phyloP scores from a whole-genome alignment of 139 green algal genomes.

The Chlorella ohadii region DNA sequence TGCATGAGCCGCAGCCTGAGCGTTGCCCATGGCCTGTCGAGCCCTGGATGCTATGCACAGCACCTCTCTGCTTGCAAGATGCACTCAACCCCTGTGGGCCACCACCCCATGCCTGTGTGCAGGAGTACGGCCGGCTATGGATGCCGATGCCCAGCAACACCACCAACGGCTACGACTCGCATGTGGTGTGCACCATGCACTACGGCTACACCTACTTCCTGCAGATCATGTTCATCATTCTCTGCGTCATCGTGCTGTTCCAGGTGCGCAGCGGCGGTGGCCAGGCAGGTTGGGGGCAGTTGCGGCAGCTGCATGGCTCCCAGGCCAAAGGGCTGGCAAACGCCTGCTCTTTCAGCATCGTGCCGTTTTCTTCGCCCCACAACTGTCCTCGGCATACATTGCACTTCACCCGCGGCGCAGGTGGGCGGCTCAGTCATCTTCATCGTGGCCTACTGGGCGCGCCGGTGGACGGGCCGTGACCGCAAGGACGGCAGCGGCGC shows the following conservation, averaged over 20 bases:
- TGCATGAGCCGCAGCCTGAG: not conserved
- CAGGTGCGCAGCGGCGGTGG: not conserved
- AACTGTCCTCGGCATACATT: too few relatives aligned
- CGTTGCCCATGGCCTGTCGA: too few relatives aligned
- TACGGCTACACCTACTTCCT: conserved; percentile 45
- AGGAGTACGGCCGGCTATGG: conserved; percentile 20
- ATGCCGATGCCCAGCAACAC: conserved; percentile 31
- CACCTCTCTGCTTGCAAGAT: too few relatives aligned
- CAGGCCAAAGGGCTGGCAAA: too few relatives aligned
- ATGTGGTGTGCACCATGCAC: conserved; percentile 33
- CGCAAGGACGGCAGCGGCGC: not conserved
- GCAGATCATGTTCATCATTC: conserved; percentile 32
- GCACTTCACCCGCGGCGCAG: too few relatives aligned
- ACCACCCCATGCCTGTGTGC: not conserved
- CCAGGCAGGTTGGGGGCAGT: too few relatives aligned
- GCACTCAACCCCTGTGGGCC: not conserved
- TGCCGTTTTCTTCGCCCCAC: too few relatives aligned
- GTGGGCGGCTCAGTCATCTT: conserved; percentile 37
- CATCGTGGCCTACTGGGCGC: conserved; percentile 29
- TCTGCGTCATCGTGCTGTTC: conserved; percentile 39
- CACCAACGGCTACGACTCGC: conserved; percentile 35
- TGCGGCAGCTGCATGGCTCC: too few relatives aligned
- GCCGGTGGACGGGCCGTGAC: conserved; percentile 26
- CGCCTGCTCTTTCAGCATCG: too few relatives aligned
- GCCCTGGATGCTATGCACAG: too few relatives aligned